Conservation (phyloP, 75 land plant genomes). For the Sequoiadendron giganteum region DNA sequence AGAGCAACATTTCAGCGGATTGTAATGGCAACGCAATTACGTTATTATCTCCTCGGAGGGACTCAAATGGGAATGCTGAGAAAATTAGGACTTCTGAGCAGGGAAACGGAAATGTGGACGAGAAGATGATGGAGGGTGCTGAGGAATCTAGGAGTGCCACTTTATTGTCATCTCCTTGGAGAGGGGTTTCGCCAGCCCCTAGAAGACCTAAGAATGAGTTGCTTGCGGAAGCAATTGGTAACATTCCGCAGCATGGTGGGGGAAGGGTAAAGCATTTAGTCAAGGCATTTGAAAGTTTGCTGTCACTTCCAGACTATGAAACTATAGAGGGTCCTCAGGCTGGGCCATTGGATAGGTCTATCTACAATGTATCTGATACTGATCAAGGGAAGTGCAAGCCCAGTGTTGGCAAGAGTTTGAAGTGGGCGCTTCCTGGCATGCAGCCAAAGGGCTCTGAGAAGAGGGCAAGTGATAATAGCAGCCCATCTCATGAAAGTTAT, state of each 20-base stretch:
- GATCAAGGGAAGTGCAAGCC: slow-evolving; percentile 8
- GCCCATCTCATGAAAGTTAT: background rate
- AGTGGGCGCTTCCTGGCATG: slow-evolving; percentile 62
- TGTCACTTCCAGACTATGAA: slow-evolving; percentile 23
- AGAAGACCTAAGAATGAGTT: slow-evolving; percentile 44
- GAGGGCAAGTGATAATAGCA: background rate
- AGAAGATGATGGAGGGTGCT: slow-evolving; percentile 15
- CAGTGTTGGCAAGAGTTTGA: slow-evolving; percentile 22
- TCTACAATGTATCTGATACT: background rate
- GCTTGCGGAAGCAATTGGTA: slow-evolving; percentile 46
- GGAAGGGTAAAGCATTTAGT: slow-evolving; percentile 71
- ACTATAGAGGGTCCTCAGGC: slow-evolving; percentile 11
- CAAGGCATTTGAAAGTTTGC: slow-evolving; percentile 62
- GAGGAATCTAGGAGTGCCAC: background rate
- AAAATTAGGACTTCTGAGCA: background rate
- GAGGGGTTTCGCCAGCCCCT: background rate
- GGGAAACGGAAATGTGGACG: background rate
- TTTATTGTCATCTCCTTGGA: background rate
- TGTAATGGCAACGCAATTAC: no score
- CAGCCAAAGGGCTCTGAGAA: slow-evolving; percentile 15
- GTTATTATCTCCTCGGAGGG: background rate
- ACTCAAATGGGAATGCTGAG: background rate
- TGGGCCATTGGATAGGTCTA: background rate
- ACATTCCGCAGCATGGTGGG: slow-evolving; percentile 36
- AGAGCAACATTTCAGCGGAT: background rate